These are phyloP conservation scores for Pythium myriotylum DNA, from an alignment of 352 stramenopile species.

Conservation along the genomic window DNA sequence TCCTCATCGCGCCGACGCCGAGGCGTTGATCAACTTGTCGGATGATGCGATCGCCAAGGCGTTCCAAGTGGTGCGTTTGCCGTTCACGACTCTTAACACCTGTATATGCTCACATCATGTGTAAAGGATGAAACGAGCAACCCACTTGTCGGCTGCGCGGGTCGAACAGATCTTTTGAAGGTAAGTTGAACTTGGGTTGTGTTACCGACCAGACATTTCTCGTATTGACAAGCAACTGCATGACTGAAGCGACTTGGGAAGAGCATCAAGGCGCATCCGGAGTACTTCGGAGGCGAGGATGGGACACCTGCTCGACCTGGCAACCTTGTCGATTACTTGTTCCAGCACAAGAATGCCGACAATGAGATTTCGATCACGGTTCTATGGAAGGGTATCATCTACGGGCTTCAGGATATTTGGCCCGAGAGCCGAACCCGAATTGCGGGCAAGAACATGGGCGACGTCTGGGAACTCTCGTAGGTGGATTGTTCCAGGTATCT, in stretches of 20 bases:
- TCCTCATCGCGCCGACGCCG: constrained; percentile 63
- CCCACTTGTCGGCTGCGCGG: constrained; percentile 76
- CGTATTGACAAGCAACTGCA: neutral
- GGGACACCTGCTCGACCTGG: constrained; percentile 52
- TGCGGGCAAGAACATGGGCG: constrained; percentile 78
- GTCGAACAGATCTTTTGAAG: constrained; percentile 74
- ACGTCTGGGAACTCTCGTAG: constrained; percentile 82
- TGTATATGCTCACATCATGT: neutral
- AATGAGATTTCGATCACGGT: constrained; percentile 67
- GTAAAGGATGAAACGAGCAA: constrained; percentile 47
- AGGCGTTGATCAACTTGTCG: constrained; percentile 52
- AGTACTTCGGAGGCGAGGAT: constrained; percentile 64
- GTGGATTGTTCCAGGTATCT: constrained; percentile 15
- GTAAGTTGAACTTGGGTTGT: constrained; percentile 20
- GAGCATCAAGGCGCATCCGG: constrained; percentile 70
- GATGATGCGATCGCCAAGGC: constrained; percentile 68
- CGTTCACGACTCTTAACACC: neutral
- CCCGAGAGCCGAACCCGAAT: constrained; percentile 72
- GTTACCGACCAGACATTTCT: neutral
- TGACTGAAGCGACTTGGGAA: constrained; percentile 52
- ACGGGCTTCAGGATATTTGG: constrained; percentile 87
- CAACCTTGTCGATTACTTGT: constrained; percentile 83
- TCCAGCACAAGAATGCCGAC: constrained; percentile 49
- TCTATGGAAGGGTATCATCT: constrained; percentile 80
- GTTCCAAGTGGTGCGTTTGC: constrained; percentile 71